phyloP scores from a whole-genome alignment of 495 filamentous ascomycete genomes.

The Rostrohypoxylon terebratum region DNA sequence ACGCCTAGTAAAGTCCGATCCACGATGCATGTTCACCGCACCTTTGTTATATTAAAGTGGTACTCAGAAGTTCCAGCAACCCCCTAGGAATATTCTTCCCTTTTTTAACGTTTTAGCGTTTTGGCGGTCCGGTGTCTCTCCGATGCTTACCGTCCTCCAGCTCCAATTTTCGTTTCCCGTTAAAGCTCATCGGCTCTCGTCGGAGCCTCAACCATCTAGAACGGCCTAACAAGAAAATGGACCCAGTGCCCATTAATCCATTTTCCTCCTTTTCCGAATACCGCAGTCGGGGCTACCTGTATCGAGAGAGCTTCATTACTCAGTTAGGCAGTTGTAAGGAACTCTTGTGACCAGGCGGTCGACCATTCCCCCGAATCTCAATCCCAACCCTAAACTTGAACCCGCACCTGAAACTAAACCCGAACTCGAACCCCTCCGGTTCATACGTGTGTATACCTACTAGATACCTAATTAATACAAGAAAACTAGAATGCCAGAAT shows the following conservation, averaged over 20 bases:
- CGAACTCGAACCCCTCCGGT: background rate
- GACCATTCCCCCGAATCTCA: background rate
- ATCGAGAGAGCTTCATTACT: conserved; percentile 17
- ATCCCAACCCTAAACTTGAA: background rate
- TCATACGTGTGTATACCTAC: background rate
- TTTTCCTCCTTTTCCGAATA: conserved; percentile 27
- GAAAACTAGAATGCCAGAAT: conserved; percentile 24
- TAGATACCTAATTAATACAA: background rate
- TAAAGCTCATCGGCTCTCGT: conserved; percentile 27
- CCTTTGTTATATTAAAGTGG: conserved; percentile 21
- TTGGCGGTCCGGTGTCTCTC: conserved; percentile 31
- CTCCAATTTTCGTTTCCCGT: conserved; percentile 40
- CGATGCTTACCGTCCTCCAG: conserved; percentile 31
- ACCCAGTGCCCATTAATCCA: conserved; percentile 21
- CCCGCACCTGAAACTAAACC: background rate
- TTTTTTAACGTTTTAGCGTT: conserved; percentile 4
- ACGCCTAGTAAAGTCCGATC: conserved; percentile 17
- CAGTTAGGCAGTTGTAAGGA: conserved; percentile 16
- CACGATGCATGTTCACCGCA: conserved; percentile 22
- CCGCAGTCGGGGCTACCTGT: conserved; percentile 21
- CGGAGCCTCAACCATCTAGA: conserved; percentile 41
- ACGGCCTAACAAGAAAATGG: conserved; percentile 13
- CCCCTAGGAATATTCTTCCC: background rate
- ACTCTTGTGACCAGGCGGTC: background rate
- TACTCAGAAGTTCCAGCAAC: conserved; percentile 12